Conservation (phyloP, 225 moss, liverwort and hornwort species). For the Straminergon stramineum region DNA sequence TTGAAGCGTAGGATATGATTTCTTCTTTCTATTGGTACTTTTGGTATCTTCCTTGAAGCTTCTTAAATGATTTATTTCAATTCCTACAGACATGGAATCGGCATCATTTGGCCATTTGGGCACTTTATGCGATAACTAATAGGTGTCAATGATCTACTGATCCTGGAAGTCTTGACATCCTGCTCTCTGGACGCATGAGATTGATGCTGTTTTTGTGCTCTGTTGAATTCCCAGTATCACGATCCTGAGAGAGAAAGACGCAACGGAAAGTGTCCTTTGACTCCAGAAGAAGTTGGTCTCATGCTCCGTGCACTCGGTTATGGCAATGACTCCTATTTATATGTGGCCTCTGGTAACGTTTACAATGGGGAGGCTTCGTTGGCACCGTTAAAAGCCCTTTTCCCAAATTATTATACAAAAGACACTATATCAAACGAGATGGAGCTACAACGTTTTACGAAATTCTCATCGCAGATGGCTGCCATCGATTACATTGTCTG, state of each 20-base stretch:
- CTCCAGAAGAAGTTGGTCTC: slow-evolving; percentile 82
- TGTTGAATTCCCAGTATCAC: slow-evolving; percentile 40
- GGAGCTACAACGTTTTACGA: slow-evolving; percentile 50
- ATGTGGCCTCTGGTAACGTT: slow-evolving; percentile 95
- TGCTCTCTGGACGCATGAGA: not conserved
- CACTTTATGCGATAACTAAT: not conserved
- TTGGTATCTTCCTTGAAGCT: not conserved
- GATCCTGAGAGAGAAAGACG: slow-evolving; percentile 77
- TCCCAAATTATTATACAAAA: slow-evolving; percentile 81
- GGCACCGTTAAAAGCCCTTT: slow-evolving; percentile 82
- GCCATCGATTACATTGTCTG: slow-evolving; percentile 99
- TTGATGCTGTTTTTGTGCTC: slow-evolving; percentile 1
- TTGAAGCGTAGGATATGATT: not conserved
- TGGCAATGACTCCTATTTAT: slow-evolving; percentile 66
- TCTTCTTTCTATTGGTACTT: not conserved
- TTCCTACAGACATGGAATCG: not conserved
- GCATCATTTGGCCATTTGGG: not conserved
- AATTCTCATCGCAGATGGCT: slow-evolving; percentile 85
- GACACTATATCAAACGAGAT: slow-evolving; percentile 37
- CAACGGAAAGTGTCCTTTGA: slow-evolving; percentile 91
- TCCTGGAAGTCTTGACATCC: not conserved
- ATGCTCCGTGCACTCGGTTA: slow-evolving; percentile 92
- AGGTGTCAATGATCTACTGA: not conserved
- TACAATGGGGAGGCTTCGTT: slow-evolving; percentile 78
- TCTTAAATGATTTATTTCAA: not conserved